Base-by-base conservation (phyloP, 768 basidiomycete species). In the Rubroboletus pulcherrimus region DNA sequence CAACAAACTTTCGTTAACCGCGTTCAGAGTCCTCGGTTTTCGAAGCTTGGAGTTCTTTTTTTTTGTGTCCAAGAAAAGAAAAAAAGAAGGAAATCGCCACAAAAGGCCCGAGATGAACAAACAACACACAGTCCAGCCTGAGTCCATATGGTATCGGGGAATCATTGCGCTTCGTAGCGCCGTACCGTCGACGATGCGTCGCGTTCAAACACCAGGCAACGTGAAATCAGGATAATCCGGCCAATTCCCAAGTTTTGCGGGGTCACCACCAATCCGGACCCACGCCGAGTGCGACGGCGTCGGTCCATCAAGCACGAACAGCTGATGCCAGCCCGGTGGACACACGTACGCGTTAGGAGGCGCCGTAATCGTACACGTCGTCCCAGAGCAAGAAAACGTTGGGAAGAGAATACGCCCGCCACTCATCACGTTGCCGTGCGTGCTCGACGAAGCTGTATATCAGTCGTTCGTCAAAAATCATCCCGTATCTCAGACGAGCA, bases 201-300 rank as follows among this genome's bases (percentile, higher is more conserved):
- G 26, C 26, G 26, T 26, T 39, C n/a, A 39, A 39, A 39, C 38
- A 2, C 38, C 38, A 19, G 38, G 89, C 1, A 68, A 67, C 2
- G 79, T 82, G 65, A 91, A 91, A 51, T 85, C 89, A 31, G 85
- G 78, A 62, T 81, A 72, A 52, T 81, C 52, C 0, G 89, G 89
- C 89, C 89, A 92, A 60, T 86, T 83, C 0, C 89, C 89, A 12
- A 92, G 67, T 51, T 74, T 29, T 0, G 75, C 78, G 0, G 89
- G 89, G 64, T 92, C 90, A 1, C 87, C 87, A n/a, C 90, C 90
- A 49, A 92, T 87, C 30, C 89, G 81, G 12, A 93, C 81, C 83
- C 86, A 89, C 11, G 76, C 70, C n/a, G 88, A 87, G 58, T 83
- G 80, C 26, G 86, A 89, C 4, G 91, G 90, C 7, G 88, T 89